Base-by-base conservation (phyloP, 1,284 basidiomycete genomes). In the Mycena citricolor region DNA sequence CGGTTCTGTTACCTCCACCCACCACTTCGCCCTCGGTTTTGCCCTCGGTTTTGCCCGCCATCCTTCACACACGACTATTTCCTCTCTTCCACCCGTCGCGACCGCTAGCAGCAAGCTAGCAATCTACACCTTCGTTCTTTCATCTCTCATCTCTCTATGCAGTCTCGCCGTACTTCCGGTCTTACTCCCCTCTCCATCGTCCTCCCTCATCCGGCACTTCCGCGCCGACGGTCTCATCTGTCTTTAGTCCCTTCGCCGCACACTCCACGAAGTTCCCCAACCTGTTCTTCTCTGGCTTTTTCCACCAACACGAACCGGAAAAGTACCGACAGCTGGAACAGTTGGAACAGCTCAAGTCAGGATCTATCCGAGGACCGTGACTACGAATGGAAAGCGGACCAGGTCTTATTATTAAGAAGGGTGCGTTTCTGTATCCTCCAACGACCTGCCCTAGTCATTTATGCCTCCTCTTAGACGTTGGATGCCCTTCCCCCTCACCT, bases 251-350 rank as follows among this genome's bases (percentile, higher is more conserved):
- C 66, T 2, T 68, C 72, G 2, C 80, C 79, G 1, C 71, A 68
- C 42, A 81, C 79, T 0, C 79, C 79, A 25, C 59, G 68, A 25
- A 65, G 64, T 39, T 76, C 74, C 5, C 71, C 76, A 11, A 58
- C 54, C 43, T 65, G 66, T 38, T 68, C 74, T 3, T 65, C 70
- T 49, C 57, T 79, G 50, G 63, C 79, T 51, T 73, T 81, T 44
- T 61, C 76, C 4, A 63, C 76, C 4, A 60, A 73, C 12, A 67
- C 66, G 13, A 78, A 83, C 57, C 73, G 86, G 52, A 83, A 81
- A 61, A 87, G 84, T 63, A 79, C 81, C 8, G 83, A 86, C 62
- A 87, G 84, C 60, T 89, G 86, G 86, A 85, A 82, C 61, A 86
- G 83, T 60, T 89, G 86, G 86, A 85, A 82, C 61, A 86, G 83